Evolutionary conservation across 225 moss, liverwort and hornwort species (phyloP).

Genomic region (Pseudisothecium myosuroides): DNA sequence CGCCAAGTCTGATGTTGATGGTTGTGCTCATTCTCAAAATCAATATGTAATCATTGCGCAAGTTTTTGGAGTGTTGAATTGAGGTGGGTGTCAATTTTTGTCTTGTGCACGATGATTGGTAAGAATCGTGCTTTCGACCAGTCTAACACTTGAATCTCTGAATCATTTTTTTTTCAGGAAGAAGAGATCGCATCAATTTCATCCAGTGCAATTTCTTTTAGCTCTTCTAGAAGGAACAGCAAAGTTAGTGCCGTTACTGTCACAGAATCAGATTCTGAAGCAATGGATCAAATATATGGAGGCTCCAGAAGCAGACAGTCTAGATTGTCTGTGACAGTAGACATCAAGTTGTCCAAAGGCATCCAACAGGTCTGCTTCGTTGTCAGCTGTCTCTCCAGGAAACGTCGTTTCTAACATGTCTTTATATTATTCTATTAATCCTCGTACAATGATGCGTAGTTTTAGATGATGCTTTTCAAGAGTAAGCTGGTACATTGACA

Average conservation of each 20-base stretch:
- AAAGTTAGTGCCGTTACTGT: slow-evolving; percentile 21
- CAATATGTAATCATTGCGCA: neutral
- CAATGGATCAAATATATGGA: slow-evolving; percentile 34
- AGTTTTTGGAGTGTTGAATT: neutral
- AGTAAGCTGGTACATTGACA: neutral
- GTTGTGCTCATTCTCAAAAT: neutral
- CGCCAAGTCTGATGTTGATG: neutral
- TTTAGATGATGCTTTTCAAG: neutral
- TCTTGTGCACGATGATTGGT: neutral
- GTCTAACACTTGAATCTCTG: neutral
- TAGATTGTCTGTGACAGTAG: slow-evolving; percentile 43
- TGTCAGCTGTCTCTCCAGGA: neutral
- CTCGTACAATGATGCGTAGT: neutral
- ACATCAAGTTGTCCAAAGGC: slow-evolving; percentile 57
- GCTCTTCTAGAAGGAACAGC: slow-evolving; percentile 18
- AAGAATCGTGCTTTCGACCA: neutral
- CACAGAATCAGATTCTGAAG: slow-evolving; percentile 22
- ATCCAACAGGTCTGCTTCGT: slow-evolving; percentile 35
- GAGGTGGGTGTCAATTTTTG: neutral
- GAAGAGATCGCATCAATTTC: neutral
- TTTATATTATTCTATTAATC: neutral
- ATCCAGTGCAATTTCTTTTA: neutral
- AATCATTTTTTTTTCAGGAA: neutral
- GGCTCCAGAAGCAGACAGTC: slow-evolving; percentile 34
- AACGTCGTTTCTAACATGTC: neutral